Evolutionary conservation across 805 yeast genomes (phyloP).

Genomic region (Clavispora fructus): DNA sequence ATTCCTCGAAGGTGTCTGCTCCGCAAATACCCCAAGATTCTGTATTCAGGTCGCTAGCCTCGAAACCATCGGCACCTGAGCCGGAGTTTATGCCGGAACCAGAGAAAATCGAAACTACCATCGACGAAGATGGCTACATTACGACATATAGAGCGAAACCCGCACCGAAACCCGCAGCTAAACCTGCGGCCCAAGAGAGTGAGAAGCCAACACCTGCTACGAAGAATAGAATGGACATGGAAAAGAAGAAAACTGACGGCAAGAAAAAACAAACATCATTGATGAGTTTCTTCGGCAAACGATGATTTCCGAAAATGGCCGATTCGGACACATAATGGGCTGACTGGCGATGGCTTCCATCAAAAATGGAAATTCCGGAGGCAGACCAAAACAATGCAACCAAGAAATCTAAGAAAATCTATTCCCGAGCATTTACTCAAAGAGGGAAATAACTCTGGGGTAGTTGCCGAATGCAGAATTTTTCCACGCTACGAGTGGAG

Average conservation of each 20-base stretch:
- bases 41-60: constrained; percentile 2
- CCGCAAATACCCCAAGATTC: constrained; percentile 4
- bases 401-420: background rate
- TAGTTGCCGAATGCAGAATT: background rate
- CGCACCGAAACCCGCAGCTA: constrained; percentile 18
- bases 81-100: background rate
- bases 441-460: background rate
- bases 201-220: background rate
- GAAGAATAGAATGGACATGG: background rate
- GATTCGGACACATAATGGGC: background rate
- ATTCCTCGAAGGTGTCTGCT: background rate
- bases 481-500: background rate
- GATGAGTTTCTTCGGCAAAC: constrained; percentile 45
- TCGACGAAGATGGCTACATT: constrained; percentile 50
- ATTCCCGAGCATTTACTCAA: background rate
- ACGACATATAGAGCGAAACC: constrained; percentile 28
- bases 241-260: constrained; percentile 9
- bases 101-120: constrained; percentile 4
- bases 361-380: background rate
- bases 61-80: background rate
- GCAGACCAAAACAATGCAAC: background rate
- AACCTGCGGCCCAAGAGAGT: constrained; percentile 3
- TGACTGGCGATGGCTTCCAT: background rate
- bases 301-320: constrained; percentile 5
- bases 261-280: constrained; percentile 40